Evolutionary conservation across 805 yeast species (phyloP).

Genomic region (Candida nitratophila): DNA sequence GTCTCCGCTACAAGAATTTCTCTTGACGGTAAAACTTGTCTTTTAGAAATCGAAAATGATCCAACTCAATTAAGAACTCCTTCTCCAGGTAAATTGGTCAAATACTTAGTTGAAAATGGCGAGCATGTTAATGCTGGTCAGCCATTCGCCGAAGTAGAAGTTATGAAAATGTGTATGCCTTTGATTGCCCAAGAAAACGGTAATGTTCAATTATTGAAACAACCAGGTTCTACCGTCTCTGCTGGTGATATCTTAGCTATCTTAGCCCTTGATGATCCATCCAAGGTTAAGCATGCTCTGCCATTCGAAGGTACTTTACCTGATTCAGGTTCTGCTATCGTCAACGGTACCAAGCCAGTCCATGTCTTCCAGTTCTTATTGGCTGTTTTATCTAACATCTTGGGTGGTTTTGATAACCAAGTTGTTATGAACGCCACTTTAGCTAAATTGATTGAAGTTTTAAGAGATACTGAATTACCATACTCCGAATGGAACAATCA

Average conservation of each 20-base stretch:
- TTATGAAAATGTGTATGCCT: constrained; percentile 99
- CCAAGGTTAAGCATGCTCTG: constrained; percentile 92
- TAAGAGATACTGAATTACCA: constrained; percentile 79
- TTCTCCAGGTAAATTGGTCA: constrained; percentile 96
- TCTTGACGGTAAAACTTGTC: constrained; percentile 91
- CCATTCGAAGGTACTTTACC: constrained; percentile 95
- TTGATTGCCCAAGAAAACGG: constrained; percentile 91
- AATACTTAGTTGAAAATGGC: constrained; percentile 89
- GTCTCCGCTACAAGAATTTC: constrained; percentile 91
- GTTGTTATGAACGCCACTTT: constrained; percentile 85
- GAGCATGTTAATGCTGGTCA: constrained; percentile 90
- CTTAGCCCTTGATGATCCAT: constrained; percentile 90
- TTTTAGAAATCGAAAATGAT: constrained; percentile 91
- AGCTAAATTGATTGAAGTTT: constrained; percentile 59
- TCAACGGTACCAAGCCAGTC: constrained; percentile 78
- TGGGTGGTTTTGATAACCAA: constrained; percentile 92
- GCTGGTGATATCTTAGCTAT: constrained; percentile 98
- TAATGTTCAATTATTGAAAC: constrained; percentile 84
- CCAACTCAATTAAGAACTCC: constrained; percentile 99
- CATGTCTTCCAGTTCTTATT: constrained; percentile 59
- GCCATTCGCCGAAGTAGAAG: constrained; percentile 97
- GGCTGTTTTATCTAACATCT: constrained; percentile 64
- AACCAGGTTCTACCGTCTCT: constrained; percentile 94
- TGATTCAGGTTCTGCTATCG: constrained; percentile 73
- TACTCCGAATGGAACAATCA: constrained; percentile 86